Evolutionary conservation across 2,329 filamentous ascomycete species (phyloP).

Genomic region (Emmonsia crescens): DNA sequence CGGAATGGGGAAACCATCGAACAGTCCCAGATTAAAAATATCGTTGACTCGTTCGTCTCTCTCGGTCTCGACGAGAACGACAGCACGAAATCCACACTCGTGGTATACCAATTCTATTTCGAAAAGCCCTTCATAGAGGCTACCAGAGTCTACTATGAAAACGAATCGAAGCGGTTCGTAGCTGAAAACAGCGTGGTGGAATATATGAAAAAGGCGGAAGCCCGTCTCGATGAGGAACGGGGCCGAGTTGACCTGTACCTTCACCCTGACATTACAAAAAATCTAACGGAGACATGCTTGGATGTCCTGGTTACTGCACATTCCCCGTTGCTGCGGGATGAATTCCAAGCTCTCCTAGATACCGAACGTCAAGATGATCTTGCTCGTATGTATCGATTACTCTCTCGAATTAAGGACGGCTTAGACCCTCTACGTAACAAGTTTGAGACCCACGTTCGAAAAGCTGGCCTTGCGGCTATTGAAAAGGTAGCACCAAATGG

Average conservation of each 20-base stretch:
- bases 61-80: slow-evolving; percentile 89
- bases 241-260: slow-evolving; percentile 86
- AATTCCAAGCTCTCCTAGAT: slow-evolving; percentile 88
- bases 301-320: slow-evolving; percentile 83
- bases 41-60: slow-evolving; percentile 93
- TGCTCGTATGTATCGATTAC: slow-evolving; percentile 86
- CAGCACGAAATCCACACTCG: slow-evolving; percentile 83
- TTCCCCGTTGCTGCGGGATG: slow-evolving; percentile 73
- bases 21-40: slow-evolving; percentile 89
- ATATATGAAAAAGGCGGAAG: slow-evolving; percentile 99
- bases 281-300: slow-evolving; percentile 79
- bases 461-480: slow-evolving; percentile 76
- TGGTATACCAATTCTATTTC: slow-evolving; percentile 88
- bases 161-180: slow-evolving; percentile 87
- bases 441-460: slow-evolving; percentile 88
- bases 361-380: slow-evolving; percentile 93
- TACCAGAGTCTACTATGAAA: slow-evolving; percentile 75
- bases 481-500: slow-evolving; percentile 82
- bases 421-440: slow-evolving; percentile 75
- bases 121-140: slow-evolving; percentile 83
- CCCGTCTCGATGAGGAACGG: slow-evolving; percentile 81
- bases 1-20: slow-evolving; percentile 96
- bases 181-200: slow-evolving; percentile 96
- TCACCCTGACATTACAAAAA: slow-evolving; percentile 75
- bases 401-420: slow-evolving; percentile 81